Evolutionary conservation across 2,329 filamentous ascomycete genomes (phyloP).

Genomic region (Juglanconis sp.): DNA sequence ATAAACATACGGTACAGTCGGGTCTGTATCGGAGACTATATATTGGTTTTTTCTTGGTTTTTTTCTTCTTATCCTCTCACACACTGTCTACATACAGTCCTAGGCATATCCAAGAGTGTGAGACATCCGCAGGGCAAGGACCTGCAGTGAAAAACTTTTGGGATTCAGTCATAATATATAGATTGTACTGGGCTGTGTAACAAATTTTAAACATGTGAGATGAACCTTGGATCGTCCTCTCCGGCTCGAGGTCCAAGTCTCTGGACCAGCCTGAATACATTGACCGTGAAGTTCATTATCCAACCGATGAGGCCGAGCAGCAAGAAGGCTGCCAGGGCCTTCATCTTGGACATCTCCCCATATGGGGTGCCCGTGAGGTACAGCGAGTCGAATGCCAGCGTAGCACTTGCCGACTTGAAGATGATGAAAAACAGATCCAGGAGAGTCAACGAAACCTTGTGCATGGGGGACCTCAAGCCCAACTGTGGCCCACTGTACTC

Average conservation of each 20-base stretch:
- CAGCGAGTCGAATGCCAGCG: conserved; percentile 82
- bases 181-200: not conserved
- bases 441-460: conserved; percentile 86
- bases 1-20: too few relatives aligned
- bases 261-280: conserved; percentile 68
- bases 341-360: conserved; percentile 17
- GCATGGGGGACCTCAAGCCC: conserved; percentile 75
- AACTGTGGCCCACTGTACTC: conserved; percentile 94
- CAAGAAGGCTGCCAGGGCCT: conserved; percentile 73
- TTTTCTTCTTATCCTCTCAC: too few relatives aligned
- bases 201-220: not conserved
- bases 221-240: conserved; percentile 35
- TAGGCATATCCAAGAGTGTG: too few relatives aligned
- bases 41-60: too few relatives aligned
- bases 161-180: not conserved
- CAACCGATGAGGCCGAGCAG: conserved; percentile 83
- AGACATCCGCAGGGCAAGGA: too few relatives aligned
- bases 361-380: conserved; percentile 47
- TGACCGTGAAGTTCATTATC: conserved; percentile 85
- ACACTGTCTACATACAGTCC: too few relatives aligned
- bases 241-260: conserved; percentile 57
- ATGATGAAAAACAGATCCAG: conserved; percentile 96
- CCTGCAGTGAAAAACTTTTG: too few relatives aligned
- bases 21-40: too few relatives aligned
- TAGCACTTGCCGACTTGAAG: conserved; percentile 90